phyloP scores from a whole-genome alignment of 2,329 filamentous ascomycete species.

The Fusarium multiceps region DNA sequence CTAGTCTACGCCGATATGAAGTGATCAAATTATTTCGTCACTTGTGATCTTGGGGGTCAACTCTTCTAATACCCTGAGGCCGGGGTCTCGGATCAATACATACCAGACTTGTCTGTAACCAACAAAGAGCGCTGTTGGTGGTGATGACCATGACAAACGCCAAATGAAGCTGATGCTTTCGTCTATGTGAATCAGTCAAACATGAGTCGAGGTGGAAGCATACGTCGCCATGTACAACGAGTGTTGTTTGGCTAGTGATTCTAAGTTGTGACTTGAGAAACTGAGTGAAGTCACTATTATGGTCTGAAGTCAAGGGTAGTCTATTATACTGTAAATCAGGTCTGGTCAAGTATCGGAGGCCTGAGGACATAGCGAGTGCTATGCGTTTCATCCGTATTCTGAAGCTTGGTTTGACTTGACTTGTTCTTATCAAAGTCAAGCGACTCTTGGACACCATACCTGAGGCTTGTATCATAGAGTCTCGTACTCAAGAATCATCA shows the following conservation, averaged over 20 bases:
- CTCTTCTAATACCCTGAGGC: background rate
- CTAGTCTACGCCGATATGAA: no score
- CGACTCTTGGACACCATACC: background rate
- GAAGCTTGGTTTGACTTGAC: background rate
- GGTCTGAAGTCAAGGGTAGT: background rate
- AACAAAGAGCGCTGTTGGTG: background rate
- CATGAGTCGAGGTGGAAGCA: background rate
- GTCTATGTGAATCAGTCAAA: background rate
- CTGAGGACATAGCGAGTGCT: background rate
- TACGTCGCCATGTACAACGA: background rate
- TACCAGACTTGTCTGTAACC: background rate
- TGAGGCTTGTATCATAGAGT: background rate
- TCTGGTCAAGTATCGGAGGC: background rate
- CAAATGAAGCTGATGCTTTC: background rate
- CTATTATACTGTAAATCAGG: accelerated
- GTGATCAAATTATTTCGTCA: background rate
- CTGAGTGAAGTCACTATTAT: background rate
- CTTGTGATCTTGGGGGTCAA: background rate
- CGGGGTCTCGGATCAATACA: background rate
- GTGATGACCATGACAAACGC: background rate
- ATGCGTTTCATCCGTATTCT: background rate
- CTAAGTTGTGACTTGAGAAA: background rate
- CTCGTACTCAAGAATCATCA: background rate
- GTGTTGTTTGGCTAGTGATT: background rate
- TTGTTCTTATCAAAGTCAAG: background rate